These are phyloP conservation scores for Candida sojae DNA, from an alignment of 1,139 yeast species.

Conservation along the genomic window DNA sequence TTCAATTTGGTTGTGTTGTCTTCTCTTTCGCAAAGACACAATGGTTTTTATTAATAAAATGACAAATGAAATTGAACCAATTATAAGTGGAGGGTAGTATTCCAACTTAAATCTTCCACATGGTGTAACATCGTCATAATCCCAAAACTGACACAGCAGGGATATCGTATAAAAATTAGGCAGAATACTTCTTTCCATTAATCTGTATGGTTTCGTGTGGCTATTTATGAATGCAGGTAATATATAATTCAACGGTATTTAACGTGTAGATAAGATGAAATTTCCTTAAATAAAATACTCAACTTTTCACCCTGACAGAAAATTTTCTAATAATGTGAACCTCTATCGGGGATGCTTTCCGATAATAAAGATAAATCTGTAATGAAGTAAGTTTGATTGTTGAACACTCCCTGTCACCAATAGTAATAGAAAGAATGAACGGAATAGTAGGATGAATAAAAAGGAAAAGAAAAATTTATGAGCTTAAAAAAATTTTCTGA, in stretches of 20 bases:
- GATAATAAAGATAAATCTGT: neutral
- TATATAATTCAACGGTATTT: too few relatives aligned
- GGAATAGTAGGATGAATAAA: neutral
- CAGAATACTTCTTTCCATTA: neutral
- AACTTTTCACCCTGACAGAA: too few relatives aligned
- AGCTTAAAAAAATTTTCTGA: too few relatives aligned
- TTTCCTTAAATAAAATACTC: too few relatives aligned
- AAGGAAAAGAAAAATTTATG: too few relatives aligned
- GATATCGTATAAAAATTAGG: neutral
- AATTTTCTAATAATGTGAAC: too few relatives aligned
- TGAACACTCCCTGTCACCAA: too few relatives aligned
- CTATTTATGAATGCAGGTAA: too few relatives aligned
- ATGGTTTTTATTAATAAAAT: slow-evolving; percentile 26
- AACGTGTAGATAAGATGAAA: neutral
- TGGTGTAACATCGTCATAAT: slow-evolving; percentile 46
- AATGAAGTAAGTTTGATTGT: neutral
- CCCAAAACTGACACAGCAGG: slow-evolving; percentile 56
- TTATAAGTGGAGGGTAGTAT: slow-evolving; percentile 31
- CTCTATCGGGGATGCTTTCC: neutral
- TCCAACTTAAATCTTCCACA: slow-evolving; percentile 47
- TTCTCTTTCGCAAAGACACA: slow-evolving; percentile 16
- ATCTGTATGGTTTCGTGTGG: neutral
- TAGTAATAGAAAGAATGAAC: too few relatives aligned
- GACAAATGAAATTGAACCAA: slow-evolving; percentile 32
- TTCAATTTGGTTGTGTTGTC: slow-evolving; percentile 5